Percentiles rank a stretch among this genome's conserved stretches.
Evolutionary conservation across 106 monocot species (phyloP).

Genomic region (Dendrobium chrysotoxum): DNA sequence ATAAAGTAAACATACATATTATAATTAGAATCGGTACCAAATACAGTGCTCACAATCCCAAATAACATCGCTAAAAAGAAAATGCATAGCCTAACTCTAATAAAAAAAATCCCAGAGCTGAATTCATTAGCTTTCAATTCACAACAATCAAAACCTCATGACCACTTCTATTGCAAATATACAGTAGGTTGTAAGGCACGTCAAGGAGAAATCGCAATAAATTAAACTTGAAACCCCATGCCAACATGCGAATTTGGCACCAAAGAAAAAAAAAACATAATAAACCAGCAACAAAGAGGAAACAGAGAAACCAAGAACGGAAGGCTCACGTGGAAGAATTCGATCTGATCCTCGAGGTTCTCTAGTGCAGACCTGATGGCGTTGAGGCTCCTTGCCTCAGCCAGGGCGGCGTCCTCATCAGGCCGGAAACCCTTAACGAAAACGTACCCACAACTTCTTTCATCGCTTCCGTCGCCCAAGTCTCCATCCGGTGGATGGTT

Average conservation of each 20-base stretch:
- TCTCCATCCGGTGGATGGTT: neutral
- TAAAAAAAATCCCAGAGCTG: neutral
- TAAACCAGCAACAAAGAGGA: neutral
- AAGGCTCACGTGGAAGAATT: slow-evolving; percentile 53
- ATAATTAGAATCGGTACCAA: neutral
- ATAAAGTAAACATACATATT: neutral
- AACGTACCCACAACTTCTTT: slow-evolving; percentile 16
- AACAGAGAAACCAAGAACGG: neutral
- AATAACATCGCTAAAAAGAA: neutral
- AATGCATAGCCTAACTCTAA: neutral
- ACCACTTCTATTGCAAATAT: neutral
- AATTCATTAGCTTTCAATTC: neutral
- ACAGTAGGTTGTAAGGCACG: neutral
- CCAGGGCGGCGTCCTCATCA: slow-evolving; percentile 18
- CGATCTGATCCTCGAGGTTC: slow-evolving; percentile 68
- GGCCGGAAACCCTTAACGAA: slow-evolving; percentile 19
- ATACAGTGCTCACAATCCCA: neutral
- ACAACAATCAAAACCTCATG: neutral
- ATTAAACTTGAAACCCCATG: neutral
- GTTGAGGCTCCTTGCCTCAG: slow-evolving; percentile 58
- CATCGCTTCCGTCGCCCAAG: neutral
- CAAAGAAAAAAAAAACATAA: neutral
- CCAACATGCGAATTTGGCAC: neutral
- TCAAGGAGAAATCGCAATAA: neutral
- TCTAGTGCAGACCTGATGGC: slow-evolving; percentile 52